Conservation (phyloP, 2,329 filamentous ascomycete genomes). For the Phialophora chinensis region DNA sequence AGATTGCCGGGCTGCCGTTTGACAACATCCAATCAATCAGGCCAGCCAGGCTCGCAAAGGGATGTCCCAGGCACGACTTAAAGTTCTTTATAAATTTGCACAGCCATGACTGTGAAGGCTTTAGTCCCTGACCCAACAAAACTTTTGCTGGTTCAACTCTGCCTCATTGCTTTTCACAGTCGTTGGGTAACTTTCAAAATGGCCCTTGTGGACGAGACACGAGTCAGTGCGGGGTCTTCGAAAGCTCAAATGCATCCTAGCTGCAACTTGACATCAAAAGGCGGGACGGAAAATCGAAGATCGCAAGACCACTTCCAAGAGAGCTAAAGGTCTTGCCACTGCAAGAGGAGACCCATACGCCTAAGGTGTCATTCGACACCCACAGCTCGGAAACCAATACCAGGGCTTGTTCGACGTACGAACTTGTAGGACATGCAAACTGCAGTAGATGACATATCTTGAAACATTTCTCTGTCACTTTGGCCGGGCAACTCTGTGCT, state of each 20-base stretch:
- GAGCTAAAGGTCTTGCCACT: background rate
- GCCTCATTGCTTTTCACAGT: background rate
- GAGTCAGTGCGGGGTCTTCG: background rate
- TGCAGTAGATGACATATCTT: slow-evolving; percentile 3
- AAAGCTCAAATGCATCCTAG: background rate
- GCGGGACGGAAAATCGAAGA: background rate
- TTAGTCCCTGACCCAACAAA: background rate
- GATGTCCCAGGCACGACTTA: background rate
- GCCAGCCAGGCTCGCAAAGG: background rate
- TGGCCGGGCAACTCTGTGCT: background rate
- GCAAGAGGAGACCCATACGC: background rate
- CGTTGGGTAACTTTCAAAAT: too few species aligned
- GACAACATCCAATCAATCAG: background rate
- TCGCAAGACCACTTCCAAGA: background rate
- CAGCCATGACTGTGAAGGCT: background rate
- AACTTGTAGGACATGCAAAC: background rate
- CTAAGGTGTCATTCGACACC: background rate
- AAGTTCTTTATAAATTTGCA: background rate
- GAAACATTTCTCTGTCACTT: background rate
- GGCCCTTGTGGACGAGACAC: background rate
- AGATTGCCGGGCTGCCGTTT: background rate
- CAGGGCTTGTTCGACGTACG: background rate
- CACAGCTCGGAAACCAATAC: background rate
- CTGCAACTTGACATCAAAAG: background rate
- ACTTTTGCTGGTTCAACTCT: background rate